A percentile compares a stretch with the other conserved stretches of the same genome.
Conservation (phyloP, 2,329 filamentous ascomycete genomes). For the Microdochium bolleyi region DNA sequence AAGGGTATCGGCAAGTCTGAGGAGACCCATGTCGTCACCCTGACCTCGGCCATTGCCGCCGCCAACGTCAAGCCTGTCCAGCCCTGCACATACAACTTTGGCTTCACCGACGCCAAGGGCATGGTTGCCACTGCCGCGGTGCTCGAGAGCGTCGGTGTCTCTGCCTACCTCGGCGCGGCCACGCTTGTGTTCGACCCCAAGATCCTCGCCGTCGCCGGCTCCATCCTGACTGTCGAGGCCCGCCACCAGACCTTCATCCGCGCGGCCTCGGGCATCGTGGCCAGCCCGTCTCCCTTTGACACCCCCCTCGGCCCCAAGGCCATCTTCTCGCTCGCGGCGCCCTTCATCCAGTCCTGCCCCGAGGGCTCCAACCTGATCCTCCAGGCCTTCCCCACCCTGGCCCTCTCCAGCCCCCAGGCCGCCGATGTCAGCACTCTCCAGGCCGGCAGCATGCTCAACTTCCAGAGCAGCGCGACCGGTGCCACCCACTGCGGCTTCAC, state of each 20-base stretch:
- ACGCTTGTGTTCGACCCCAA: conserved; percentile 51
- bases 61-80: conserved; percentile 58
- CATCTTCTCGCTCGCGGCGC: conserved; percentile 66
- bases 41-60: conserved; percentile 52
- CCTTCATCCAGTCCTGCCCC: conserved; percentile 66
- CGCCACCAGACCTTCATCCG: conserved; percentile 70
- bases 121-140: conserved; percentile 65
- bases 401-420: conserved; percentile 36
- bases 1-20: conserved; percentile 56
- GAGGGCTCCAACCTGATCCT: conserved; percentile 55
- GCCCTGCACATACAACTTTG: conserved; percentile 66
- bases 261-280: conserved; percentile 44
- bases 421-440: conserved; percentile 27
- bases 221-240: conserved; percentile 66
- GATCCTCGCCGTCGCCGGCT: conserved; percentile 58
- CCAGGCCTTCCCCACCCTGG: conserved; percentile 52
- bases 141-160: conserved; percentile 66
- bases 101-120: conserved; percentile 52
- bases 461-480: conserved; percentile 40
- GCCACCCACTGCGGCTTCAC: conserved; percentile 61
- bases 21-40: conserved; percentile 49
- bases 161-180: conserved; percentile 66
- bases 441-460: conserved; percentile 32
- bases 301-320: conserved; percentile 59
- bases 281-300: conserved; percentile 63